Percentiles rank a stretch among this genome's conserved stretches.
Conservation (phyloP, 768 basidiomycete genomes). For the Coprinellus micaceus region DNA sequence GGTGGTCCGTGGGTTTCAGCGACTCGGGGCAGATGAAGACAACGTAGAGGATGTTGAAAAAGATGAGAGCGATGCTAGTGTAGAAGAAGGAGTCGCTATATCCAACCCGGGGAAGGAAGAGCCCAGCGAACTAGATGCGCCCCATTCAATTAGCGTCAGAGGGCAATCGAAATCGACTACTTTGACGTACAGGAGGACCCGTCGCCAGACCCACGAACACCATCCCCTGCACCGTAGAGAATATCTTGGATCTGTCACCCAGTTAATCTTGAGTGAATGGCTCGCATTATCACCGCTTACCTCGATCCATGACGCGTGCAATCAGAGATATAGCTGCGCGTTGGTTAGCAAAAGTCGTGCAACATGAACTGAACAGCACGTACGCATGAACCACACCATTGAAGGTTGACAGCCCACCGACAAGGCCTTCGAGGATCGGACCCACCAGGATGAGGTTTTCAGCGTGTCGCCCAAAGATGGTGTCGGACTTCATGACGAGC, state of each 20-base stretch:
- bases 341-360: not conserved
- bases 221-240: conserved; percentile 68
- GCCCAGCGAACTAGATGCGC: conserved; percentile 34
- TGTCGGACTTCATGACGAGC: conserved; percentile 64
- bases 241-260: conserved; percentile 42
- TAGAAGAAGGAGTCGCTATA: conserved; percentile 50
- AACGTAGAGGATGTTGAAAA: conserved; percentile 36
- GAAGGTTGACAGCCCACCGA: conserved; percentile 68
- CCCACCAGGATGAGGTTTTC: conserved; percentile 75
- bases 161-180: not conserved
- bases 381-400: conserved; percentile 66
- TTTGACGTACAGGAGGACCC: conserved; percentile 65
- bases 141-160: not conserved
- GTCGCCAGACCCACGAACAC: conserved; percentile 73
- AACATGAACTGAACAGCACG: conserved; percentile 41
- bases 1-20: conserved; percentile 17
- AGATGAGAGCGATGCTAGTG: conserved; percentile 37
- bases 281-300: too few relatives aligned
- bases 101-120: conserved; percentile 55
- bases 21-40: conserved; percentile 55
- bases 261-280: too few relatives aligned
- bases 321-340: conserved; percentile 40
- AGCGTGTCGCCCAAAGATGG: conserved; percentile 46
- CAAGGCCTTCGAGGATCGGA: conserved; percentile 73
- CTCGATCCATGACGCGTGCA: conserved; percentile 50